Base-by-base conservation (phyloP, 257 asterid genomes). In the Rauvolfia tetraphylla region DNA sequence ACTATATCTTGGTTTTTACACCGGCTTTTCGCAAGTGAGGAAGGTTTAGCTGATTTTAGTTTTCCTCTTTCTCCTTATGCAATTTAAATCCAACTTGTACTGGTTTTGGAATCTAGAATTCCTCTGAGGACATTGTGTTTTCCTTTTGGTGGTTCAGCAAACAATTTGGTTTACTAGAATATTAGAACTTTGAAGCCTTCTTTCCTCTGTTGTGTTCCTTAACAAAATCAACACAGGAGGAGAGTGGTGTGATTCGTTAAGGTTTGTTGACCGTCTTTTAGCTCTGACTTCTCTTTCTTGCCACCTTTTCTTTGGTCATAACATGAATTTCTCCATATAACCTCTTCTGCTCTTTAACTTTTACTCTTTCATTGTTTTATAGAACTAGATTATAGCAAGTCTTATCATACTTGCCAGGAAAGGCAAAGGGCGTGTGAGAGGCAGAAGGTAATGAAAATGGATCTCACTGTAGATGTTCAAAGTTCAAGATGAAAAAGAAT, bases 391-490 rank as follows among this genome's bases (percentile, higher is more conserved):
- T 81, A 87, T 75, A 78, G 86, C 77, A 84, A 85, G 73, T 77
- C 88, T 75, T 85, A 68, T 69, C 80, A 66, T 39, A 27, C 76
- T 63, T 76, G 83, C 67, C 91, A 81, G 70, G 91, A 90, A 79
- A 79, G 79, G 72, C 83, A 39, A 70, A 85, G 71, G 82, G 78
- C 83, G 67, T 54, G 67, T 59, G 91, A 88, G 85, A 85, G 88
- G 87, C 86, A 90, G 81, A 93, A 93, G 99, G 99, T 95, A 85
- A 77, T 44, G 49, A 71, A 71, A 27, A 72, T 56, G 73, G 46
- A 57, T 34, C 71, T 62, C 63, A 56, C 2, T 71, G 51, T 39
- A 49, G 61, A 58, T 22, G 63, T 38, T 73, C 18, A 12, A 51
- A 39, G 33, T 48, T 9, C 17, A 11, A 11, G 33, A 29, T 69